Conservation (phyloP, 1,284 basidiomycete species). For the Leccinum fallax region DNA sequence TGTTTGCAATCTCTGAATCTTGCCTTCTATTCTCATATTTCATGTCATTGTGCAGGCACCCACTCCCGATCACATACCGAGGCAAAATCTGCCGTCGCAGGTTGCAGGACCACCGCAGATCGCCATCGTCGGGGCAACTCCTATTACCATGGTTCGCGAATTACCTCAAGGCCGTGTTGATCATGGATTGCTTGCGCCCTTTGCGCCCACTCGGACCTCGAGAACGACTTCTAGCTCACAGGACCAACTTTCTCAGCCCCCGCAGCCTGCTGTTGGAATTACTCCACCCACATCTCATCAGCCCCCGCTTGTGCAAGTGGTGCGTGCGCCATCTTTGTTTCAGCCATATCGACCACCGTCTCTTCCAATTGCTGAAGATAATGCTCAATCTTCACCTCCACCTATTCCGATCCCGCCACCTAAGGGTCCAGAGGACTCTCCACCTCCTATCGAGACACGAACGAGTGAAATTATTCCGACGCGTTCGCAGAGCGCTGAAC, state of each 20-base stretch:
- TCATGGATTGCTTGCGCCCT: constrained; percentile 29
- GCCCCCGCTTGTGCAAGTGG: constrained; percentile 8
- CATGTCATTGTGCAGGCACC: constrained; percentile 15
- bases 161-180: constrained; percentile 28
- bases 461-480: constrained; percentile 29
- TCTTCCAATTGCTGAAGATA: constrained; percentile 16
- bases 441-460: constrained; percentile 27
- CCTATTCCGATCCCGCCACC: constrained; percentile 35
- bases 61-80: constrained; percentile 22
- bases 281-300: constrained; percentile 20
- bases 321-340: constrained; percentile 30
- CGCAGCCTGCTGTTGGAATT: constrained; percentile 15
- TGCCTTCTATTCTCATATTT: constrained; percentile 11
- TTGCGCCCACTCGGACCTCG: constrained; percentile 30
- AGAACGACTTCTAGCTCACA: constrained; percentile 28
- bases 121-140: constrained; percentile 35
- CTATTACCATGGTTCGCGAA: constrained; percentile 18
- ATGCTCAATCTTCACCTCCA: constrained; percentile 31
- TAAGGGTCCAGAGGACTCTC: constrained; percentile 27
- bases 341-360: constrained; percentile 30
- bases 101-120: constrained; percentile 31
- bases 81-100: constrained; percentile 13
- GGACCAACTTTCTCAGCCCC: constrained; percentile 20
- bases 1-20: background rate
- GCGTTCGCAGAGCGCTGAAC: constrained; percentile 17